Evolutionary conservation across 2,329 filamentous ascomycete genomes (phyloP).

Genomic region (Aspergillus neoniger): DNA sequence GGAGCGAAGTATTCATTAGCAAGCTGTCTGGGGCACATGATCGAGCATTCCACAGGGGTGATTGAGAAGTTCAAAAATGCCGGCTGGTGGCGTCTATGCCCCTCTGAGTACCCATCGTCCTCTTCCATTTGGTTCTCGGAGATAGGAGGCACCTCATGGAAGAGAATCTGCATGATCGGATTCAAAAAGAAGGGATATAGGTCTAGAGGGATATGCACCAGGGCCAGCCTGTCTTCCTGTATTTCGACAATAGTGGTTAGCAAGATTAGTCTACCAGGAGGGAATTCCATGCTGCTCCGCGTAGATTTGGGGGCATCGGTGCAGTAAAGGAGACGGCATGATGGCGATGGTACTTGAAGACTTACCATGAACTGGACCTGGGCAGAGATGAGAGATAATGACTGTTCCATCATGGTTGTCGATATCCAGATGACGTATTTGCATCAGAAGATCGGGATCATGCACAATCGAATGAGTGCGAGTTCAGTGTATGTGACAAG

Average conservation of each 20-base stretch:
- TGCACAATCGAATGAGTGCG: background rate
- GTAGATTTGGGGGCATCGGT: background rate
- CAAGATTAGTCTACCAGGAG: constrained; percentile 14
- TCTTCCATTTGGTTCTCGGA: constrained; percentile 46
- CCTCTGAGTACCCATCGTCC: constrained; percentile 27
- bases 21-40: constrained; percentile 80
- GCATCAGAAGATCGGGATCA: background rate
- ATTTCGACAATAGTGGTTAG: constrained; percentile 21
- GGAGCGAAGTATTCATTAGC: constrained; percentile 75
- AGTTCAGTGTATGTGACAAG: background rate
- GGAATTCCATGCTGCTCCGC: background rate
- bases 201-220: constrained; percentile 85
- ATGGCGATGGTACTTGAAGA: background rate
- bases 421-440: constrained; percentile 4
- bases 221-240: constrained; percentile 80
- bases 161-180: constrained; percentile 80
- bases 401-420: constrained; percentile 28
- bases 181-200: constrained; percentile 78
- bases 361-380: constrained; percentile 37
- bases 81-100: constrained; percentile 57
- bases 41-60: constrained; percentile 87
- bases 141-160: constrained; percentile 57
- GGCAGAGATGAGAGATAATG: constrained; percentile 33
- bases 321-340: background rate
- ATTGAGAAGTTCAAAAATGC: constrained; percentile 92